Evolutionary conservation across 2,329 filamentous ascomycete species (phyloP).

Genomic region (Aspergillus novoparasiticus): DNA sequence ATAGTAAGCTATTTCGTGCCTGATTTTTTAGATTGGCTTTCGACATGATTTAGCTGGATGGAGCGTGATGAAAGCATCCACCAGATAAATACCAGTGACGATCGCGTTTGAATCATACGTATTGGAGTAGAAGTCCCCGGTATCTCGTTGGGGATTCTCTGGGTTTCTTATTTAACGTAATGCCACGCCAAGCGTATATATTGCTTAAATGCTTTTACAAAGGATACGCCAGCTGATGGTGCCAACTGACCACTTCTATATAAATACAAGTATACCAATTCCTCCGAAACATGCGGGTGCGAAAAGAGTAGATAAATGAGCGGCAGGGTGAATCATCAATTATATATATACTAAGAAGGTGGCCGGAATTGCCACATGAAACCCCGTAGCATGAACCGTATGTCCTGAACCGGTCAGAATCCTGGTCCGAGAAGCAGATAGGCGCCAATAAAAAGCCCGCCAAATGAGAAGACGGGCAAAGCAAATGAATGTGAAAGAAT

Average conservation of each 20-base stretch:
- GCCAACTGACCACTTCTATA: too few relatives aligned
- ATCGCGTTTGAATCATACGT: neutral
- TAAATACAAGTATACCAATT: too few relatives aligned
- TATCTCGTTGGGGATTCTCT: neutral
- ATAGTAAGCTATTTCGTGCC: constrained; percentile 94
- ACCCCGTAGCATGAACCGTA: constrained; percentile 8
- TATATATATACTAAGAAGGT: neutral
- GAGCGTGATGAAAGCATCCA: neutral
- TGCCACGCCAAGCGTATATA: too few relatives aligned
- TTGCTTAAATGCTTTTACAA: too few relatives aligned
- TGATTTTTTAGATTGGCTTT: constrained; percentile 67
- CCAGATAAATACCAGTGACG: neutral
- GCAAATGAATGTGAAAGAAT: neutral
- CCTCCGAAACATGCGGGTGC: too few relatives aligned
- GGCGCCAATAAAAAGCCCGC: neutral
- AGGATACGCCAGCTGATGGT: too few relatives aligned
- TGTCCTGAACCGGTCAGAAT: constrained; percentile 19
- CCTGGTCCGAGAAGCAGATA: constrained; percentile 2
- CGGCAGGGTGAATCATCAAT: neutral
- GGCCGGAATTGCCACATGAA: neutral
- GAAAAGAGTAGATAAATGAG: too few relatives aligned
- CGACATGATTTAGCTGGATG: neutral
- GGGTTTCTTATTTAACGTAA: neutral
- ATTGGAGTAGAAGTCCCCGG: neutral
- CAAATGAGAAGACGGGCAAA: neutral